Evolutionary conservation across 345 rosid genomes (phyloP).

Genomic region (Syzygium jambos): DNA sequence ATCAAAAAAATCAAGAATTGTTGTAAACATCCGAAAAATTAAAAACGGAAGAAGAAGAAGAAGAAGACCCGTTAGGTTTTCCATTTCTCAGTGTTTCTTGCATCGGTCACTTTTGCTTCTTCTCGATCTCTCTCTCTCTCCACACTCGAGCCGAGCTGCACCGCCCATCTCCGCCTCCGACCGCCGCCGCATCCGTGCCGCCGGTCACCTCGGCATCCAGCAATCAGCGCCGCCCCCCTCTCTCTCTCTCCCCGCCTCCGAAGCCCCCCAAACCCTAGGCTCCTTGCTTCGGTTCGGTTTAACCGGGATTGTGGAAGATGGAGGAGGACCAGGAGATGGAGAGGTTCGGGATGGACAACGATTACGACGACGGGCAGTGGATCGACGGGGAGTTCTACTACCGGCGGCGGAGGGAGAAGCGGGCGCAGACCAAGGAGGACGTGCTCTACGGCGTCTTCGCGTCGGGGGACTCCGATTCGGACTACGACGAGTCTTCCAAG

Average conservation of each 20-base stretch:
- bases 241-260: neutral
- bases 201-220: neutral
- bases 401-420: constrained; percentile 51
- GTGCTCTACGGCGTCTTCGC: constrained; percentile 61
- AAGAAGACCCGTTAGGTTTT: neutral
- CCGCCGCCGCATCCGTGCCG: neutral
- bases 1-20: neutral
- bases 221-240: neutral
- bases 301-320: constrained; percentile 21
- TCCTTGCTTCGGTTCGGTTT: neutral
- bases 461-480: constrained; percentile 45
- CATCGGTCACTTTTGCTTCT: neutral
- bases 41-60: neutral
- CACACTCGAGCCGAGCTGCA: neutral
- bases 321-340: constrained; percentile 89
- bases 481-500: constrained; percentile 30
- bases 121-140: neutral
- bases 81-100: neutral
- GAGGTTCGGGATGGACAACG: constrained; percentile 74
- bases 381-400: constrained; percentile 61
- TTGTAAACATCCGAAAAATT: neutral
- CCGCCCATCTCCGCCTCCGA: neutral
- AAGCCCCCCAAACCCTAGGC: neutral
- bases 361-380: constrained; percentile 77
- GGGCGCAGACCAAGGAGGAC: constrained; percentile 63